Base-by-base conservation (phyloP, 2,329 filamentous ascomycete genomes). In the Cercospora citrullina region DNA sequence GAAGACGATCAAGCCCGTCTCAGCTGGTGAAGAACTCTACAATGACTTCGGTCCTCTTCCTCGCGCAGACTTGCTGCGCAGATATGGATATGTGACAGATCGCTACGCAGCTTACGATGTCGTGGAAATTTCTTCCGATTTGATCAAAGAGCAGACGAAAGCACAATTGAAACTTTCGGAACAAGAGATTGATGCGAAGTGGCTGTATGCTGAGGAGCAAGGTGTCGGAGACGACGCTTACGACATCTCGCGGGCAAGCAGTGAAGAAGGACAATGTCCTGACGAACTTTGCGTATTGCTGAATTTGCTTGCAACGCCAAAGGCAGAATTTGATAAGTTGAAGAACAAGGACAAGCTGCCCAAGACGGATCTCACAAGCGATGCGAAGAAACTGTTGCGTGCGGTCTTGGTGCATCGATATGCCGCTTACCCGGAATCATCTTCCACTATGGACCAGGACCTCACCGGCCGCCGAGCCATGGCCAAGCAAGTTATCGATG, bases 1-100 rank as follows among this genome's bases (percentile, higher is more conserved):
- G 78, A 90, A 89, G 26, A 84, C 91, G 0, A 83, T 94, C 67
- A 87, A 89, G 53, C 80, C 86, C 0, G 93, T 97, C 74, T 80
- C 79, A 26, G 85, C 86, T 0, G 91, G 91, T 5, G 87, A 92
- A 65, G 91, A 96, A 78, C 87, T 97, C 18, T 87, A 94, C 76
- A 96, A 96, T 77, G 94, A 96, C 80, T 96, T 96, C 72, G 94
- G 94, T 0, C 89, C 93, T 5, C 86, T 96, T 3, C 91, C 93
- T 9, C 91, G 91, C 68, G 90, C 91, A 0, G 93, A 97, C 75
- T 83, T 97, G 7, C 84, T 97, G 10, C 85, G 94, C 39, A 86
- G 93, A 14, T 96, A 97, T 73, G 94, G 94, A 18, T 97, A 96
- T 75, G 88, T 93, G n/a, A 94, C 92, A 0, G 81, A 87, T 30